These are phyloP conservation scores for Pleurotus platypus DNA, from an alignment of 768 basidiomycete genomes.

Conservation along the genomic window DNA sequence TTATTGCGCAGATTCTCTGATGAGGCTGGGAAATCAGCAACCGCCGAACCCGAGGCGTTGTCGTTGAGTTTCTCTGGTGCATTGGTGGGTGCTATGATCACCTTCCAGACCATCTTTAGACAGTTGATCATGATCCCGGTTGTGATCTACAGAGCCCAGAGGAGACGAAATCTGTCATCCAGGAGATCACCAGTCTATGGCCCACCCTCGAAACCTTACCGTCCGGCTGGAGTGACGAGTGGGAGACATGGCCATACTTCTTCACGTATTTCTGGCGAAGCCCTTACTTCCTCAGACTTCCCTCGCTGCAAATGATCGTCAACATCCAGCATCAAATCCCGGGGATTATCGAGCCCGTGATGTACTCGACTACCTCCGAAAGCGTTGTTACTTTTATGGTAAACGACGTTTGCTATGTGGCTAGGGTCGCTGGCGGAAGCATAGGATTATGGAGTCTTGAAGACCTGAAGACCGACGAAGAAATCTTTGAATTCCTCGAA, in stretches of 20 bases:
- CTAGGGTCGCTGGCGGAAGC: background rate
- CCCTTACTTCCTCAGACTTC: slow-evolving; percentile 31
- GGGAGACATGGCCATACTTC: slow-evolving; percentile 25
- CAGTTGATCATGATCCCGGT: background rate
- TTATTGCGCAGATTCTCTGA: too few relatives aligned
- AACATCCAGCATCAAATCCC: slow-evolving; percentile 26
- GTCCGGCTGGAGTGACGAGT: slow-evolving; percentile 25
- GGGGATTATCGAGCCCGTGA: slow-evolving; percentile 28
- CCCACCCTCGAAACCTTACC: slow-evolving; percentile 15
- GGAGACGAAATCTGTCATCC: background rate
- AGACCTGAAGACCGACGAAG: background rate
- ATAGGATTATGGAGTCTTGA: background rate
- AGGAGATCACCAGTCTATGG: background rate
- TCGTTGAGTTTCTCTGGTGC: background rate
- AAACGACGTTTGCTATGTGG: background rate
- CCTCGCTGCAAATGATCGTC: slow-evolving; percentile 31
- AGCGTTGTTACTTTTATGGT: background rate
- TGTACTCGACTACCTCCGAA: slow-evolving; percentile 17
- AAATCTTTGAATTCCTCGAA: background rate
- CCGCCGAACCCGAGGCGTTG: background rate
- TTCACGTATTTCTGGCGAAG: slow-evolving; percentile 28
- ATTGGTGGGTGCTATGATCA: background rate
- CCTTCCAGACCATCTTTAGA: background rate
- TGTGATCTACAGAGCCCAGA: background rate
- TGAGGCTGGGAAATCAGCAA: background rate